Base-by-base conservation (phyloP, 345 rosid species). In the Eucalyptus marginata region DNA sequence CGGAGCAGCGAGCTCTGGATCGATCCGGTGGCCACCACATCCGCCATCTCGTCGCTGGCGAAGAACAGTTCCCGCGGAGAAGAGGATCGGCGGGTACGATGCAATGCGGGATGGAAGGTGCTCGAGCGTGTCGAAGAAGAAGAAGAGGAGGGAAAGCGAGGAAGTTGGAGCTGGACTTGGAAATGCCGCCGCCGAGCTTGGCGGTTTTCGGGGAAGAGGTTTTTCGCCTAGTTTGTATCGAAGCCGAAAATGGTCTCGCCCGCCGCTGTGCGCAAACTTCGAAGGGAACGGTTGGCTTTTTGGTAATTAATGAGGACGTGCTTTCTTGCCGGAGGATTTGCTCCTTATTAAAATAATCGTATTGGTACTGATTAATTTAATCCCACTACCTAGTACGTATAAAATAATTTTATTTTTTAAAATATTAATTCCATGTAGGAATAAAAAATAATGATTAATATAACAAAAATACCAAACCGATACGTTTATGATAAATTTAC, bases 1-100 rank as follows among this genome's bases (percentile, higher is more conserved):
- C 89, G 66, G 46, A 91, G 36, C 89, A 95, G 50, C 4, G 98
- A 93, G 81, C 91, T 89, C 86, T 93, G 96, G 86, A 95, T 93
- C 88, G 96, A 94, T 91, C 96, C 91, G 10, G 97, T 94, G 50
- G 97, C 96, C 79, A 94, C 97, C 88, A 95, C 95, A 90, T 95
- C 97, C 90, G 97, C 95, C 99, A 97, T 97, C 17, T n/a, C 31
- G 43, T 12, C 22, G 58, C 76, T 2, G 86, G 18, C 44, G 17
- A n/a, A 9, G 46, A 24, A 27, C 52, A 33, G 51, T 10, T 7
- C 33, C 52, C 13, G 20, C 24, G 86, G 58, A 31, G 51, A 40
- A 17, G 79, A 58, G 27, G 58, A 46, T 7, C 86, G 11, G 12
- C 47, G 31, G 44, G 29, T 40, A 18, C 86, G 87, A 87, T 3